phyloP scores from a whole-genome alignment of 495 filamentous ascomycete genomes.

The Aspergillus homomorphus region DNA sequence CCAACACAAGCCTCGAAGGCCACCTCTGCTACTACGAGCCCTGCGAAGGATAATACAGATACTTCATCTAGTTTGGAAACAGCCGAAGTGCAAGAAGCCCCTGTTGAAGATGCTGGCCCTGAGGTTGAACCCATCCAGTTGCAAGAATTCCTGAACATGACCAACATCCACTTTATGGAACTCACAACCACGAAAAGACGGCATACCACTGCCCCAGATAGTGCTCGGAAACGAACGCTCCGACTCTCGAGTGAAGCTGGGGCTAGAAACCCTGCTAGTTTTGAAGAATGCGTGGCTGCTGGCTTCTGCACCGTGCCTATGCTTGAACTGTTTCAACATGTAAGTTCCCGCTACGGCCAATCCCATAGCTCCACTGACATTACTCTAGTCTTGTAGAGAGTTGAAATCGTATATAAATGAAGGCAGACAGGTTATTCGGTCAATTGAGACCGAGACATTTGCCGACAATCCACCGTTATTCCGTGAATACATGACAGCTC shows the following conservation, averaged over 20 bases:
- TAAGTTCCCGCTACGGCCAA: conserved; percentile 40
- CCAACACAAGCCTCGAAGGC: conserved; percentile 28
- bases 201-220: conserved; percentile 69
- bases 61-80: conserved; percentile 21
- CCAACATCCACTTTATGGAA: conserved; percentile 96
- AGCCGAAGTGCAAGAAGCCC: conserved; percentile 20
- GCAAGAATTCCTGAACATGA: conserved; percentile 91
- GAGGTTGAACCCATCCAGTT: conserved; percentile 73
- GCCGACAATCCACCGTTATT: conserved; percentile 89
- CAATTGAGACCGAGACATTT: conserved; percentile 82
- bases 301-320: conserved; percentile 89
- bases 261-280: conserved; percentile 40
- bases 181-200: conserved; percentile 86
- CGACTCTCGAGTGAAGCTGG: conserved; percentile 42
- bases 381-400: conserved; percentile 75
- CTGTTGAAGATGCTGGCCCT: conserved; percentile 21
- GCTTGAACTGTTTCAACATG: conserved; percentile 91
- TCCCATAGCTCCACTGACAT: conserved; percentile 30
- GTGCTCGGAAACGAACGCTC: conserved; percentile 38
- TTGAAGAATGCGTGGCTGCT: conserved; percentile 80
- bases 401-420: conserved; percentile 92
- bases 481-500: conserved; percentile 83
- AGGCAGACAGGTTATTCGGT: conserved; percentile 78
- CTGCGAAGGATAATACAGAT: conserved; percentile 26
- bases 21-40: conserved; percentile 19